A percentile compares a stretch with the other conserved stretches of the same genome.
Evolutionary conservation across 306 rosid species (phyloP).

Genomic region (Ammopiptanthus mongolicus): DNA sequence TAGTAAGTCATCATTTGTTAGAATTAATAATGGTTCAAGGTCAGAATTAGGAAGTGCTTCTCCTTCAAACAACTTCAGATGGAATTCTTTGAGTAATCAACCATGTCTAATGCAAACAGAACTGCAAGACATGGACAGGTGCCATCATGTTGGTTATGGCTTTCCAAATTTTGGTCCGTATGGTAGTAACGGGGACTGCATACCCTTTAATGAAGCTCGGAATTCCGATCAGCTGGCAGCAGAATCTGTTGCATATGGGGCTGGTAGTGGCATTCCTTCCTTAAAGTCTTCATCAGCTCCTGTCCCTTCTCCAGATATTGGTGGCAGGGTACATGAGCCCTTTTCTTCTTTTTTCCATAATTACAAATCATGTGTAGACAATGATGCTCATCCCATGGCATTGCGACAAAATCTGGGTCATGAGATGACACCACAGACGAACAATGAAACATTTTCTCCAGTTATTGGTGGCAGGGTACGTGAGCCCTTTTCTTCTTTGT

Average conservation of each 20-base stretch:
- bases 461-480: conserved; percentile 20
- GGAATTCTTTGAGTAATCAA: conserved; percentile 27
- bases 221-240: conserved; percentile 26
- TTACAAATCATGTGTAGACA: conserved; percentile 15
- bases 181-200: conserved; percentile 1
- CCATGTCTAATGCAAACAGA: conserved; percentile 9
- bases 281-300: conserved; percentile 15
- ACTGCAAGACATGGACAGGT: conserved; percentile 8
- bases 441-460: not conserved
- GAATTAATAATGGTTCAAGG: conserved; percentile 17
- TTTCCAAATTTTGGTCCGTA: conserved; percentile 14
- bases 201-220: conserved; percentile 4
- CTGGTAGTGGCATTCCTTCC: not conserved
- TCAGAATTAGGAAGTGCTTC: conserved; percentile 8
- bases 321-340: conserved; percentile 18
- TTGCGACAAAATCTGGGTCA: conserved; percentile 25
- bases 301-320: conserved; percentile 20
- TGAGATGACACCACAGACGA: conserved; percentile 26
- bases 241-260: conserved; percentile 17
- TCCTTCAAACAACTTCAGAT: conserved; percentile 19
- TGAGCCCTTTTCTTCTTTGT: conserved; percentile 21
- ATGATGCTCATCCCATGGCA: conserved; percentile 14
- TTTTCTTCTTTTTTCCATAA: conserved; percentile 13
- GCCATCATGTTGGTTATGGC: conserved; percentile 8
- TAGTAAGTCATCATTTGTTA: not conserved